Percentiles rank a stretch among this genome's conserved stretches.
phyloP scores from a whole-genome alignment of 495 filamentous ascomycete genomes.

The Corynascus novoguineensis region DNA sequence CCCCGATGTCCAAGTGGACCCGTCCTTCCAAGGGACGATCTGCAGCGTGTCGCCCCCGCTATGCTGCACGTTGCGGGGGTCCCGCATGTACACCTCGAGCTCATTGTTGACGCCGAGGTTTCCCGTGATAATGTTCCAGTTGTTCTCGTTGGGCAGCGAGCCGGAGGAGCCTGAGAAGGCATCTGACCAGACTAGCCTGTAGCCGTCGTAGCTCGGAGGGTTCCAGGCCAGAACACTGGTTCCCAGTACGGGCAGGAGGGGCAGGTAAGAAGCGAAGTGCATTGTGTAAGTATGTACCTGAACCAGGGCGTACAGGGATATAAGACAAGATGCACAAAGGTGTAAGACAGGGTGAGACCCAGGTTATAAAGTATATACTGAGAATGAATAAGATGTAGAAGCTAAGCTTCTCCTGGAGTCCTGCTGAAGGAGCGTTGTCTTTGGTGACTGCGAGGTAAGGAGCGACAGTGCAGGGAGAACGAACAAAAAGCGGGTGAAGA shows the following conservation, averaged over 20 bases:
- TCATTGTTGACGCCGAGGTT: slow-evolving; percentile 41
- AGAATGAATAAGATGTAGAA: not conserved
- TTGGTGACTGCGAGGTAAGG: slow-evolving; percentile 6
- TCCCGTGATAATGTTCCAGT: slow-evolving; percentile 41
- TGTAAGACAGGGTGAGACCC: no score
- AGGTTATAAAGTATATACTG: slow-evolving; percentile 7
- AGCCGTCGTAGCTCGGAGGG: slow-evolving; percentile 32
- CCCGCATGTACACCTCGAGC: slow-evolving; percentile 37
- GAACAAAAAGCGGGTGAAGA: not conserved
- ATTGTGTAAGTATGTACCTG: slow-evolving; percentile 8
- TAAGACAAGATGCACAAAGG: not conserved
- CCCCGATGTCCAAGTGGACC: slow-evolving; percentile 42
- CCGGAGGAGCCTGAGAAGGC: slow-evolving; percentile 32
- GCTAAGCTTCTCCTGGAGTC: not conserved
- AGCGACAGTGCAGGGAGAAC: not conserved
- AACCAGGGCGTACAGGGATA: no score
- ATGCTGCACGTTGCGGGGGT: slow-evolving; percentile 35
- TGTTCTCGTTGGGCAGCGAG: slow-evolving; percentile 27
- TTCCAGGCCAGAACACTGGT: slow-evolving; percentile 25
- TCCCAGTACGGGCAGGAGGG: slow-evolving; percentile 15
- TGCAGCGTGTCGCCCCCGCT: slow-evolving; percentile 42
- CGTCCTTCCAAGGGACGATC: slow-evolving; percentile 39
- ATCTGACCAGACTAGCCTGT: slow-evolving; percentile 36
- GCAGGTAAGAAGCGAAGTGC: slow-evolving; percentile 15
- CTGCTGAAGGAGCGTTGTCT: not conserved